Evolutionary conservation across 1,284 basidiomycete genomes (phyloP).

Genomic region (Tilletia caries): DNA sequence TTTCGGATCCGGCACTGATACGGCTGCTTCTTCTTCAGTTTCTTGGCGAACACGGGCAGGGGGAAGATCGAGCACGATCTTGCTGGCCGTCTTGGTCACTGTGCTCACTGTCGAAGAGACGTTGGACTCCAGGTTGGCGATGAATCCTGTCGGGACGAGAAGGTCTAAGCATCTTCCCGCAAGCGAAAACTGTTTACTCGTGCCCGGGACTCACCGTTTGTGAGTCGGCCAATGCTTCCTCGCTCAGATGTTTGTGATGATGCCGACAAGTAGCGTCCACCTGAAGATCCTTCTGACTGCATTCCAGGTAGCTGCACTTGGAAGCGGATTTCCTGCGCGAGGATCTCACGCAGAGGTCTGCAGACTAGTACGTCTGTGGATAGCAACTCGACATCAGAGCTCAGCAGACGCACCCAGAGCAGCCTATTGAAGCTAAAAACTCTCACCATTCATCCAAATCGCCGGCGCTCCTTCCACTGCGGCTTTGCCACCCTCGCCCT

Average conservation of each 20-base stretch:
- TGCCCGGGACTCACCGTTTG: constrained; percentile 23
- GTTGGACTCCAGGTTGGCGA: constrained; percentile 41
- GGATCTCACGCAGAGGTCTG: constrained; percentile 1
- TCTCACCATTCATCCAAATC: constrained; percentile 31
- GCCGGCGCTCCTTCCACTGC: constrained; percentile 36
- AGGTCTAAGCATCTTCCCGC: too few species aligned
- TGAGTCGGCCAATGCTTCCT: constrained; percentile 36
- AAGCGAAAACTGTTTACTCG: not conserved
- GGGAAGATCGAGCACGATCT: constrained; percentile 37
- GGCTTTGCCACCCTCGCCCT: constrained; percentile 46
- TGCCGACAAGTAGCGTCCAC: not conserved
- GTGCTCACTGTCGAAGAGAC: constrained; percentile 47
- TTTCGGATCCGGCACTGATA: not conserved
- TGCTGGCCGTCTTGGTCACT: constrained; percentile 40
- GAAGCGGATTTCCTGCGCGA: not conserved
- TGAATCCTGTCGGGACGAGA: constrained; percentile 24
- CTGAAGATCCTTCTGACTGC: not conserved
- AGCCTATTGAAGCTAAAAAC: not conserved
- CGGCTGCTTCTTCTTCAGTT: not conserved
- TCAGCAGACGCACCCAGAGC: not conserved
- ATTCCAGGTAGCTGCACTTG: not conserved
- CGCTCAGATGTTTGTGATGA: constrained; percentile 28
- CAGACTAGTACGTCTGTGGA: not conserved
- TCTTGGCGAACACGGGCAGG: not conserved
- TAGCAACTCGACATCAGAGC: too few species aligned